Evolutionary conservation across 2,329 filamentous ascomycete genomes (phyloP), one percentile per base, ranked within the genome.

Genomic region (Bipolaris sorokiniana): DNA sequence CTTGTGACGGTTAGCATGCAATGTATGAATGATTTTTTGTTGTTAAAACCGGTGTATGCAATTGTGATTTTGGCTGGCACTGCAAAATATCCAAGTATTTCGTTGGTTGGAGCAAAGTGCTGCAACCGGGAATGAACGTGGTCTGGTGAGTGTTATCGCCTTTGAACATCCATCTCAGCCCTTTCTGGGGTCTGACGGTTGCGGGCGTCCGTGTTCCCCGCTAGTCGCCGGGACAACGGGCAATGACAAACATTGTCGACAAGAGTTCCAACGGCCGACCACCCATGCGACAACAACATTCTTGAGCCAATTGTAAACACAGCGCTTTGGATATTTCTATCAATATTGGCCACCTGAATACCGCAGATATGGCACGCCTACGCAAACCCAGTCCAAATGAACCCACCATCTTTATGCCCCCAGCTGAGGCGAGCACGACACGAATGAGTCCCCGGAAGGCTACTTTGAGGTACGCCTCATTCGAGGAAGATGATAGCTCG

Each of bases 1-100:
- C 66, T 72, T 74, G 64, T 73, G 66, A 68, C 54, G 67, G 68
- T 73, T 73, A 75, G 72, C 72, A 73, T 74, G 73, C 71, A 72
- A 73, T 75, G 63, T 71, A 73, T 64, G 64, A 69, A 59, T 64
- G 63, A 59, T 56, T 64, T 69, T 59, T 61, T 52, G 63, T 63
- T 67, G 22, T 48, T 46, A 49, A 5, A 44, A 37, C 2, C 3
- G 20, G 31, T 18, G 13, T 3, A 33, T n/a, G 33, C 11, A n/a
- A 11, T 45, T 13, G 42, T 48, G 49, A 34, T 42, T 13, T 51
- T 18, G 31, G 13, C 4, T 50, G 36, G 45, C 31, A 22, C 36
- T 10, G 13, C 3, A 15, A 13, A 11, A 10, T 11, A 33, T 22
- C 15, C 33, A 40, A 23, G 6, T 16, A 22, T 20, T 28, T 7